Percentiles rank a stretch among this genome's conserved stretches.
These are phyloP conservation scores for Amesomyces nigricolor DNA, from an alignment of 2,329 filamentous ascomycete species.

Conservation along the genomic window DNA sequence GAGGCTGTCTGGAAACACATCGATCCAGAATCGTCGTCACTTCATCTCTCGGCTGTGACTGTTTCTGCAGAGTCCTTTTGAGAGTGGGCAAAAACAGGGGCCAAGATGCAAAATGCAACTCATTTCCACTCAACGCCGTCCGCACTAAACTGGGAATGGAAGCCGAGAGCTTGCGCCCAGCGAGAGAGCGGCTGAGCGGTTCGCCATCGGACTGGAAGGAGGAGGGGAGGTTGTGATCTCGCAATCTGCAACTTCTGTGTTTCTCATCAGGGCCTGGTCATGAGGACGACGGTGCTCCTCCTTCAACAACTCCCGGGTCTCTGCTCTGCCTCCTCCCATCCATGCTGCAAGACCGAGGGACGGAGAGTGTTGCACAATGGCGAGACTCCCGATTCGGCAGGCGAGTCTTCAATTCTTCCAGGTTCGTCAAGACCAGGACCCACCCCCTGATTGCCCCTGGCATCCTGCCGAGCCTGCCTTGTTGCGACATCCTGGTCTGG, in stretches of 20 bases:
- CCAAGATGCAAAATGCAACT: neutral
- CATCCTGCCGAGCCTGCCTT: constrained; percentile 10
- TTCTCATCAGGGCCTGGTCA: neutral
- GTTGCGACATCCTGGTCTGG: constrained; percentile 9
- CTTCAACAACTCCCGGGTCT: neutral
- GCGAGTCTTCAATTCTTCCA: neutral
- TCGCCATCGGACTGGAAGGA: neutral
- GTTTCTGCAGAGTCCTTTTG: neutral
- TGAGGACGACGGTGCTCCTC: no score
- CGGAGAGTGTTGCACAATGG: no score
- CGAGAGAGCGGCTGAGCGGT: neutral
- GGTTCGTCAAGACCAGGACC: constrained; percentile 3
- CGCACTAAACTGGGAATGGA: constrained; percentile 8
- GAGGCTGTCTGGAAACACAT: neutral
- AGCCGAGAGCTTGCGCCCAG: neutral
- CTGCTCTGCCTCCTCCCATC: no score
- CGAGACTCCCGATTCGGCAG: neutral
- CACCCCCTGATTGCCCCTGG: constrained; percentile 11
- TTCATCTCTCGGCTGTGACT: neutral
- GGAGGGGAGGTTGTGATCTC: constrained; percentile 1
- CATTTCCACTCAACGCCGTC: constrained; percentile 13
- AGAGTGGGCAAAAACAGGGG: neutral
- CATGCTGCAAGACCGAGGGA: no score
- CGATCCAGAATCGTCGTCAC: neutral
- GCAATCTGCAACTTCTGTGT: neutral